Conservation (phyloP, 805 yeast genomes). For the Sugiyamaella smithiae region DNA sequence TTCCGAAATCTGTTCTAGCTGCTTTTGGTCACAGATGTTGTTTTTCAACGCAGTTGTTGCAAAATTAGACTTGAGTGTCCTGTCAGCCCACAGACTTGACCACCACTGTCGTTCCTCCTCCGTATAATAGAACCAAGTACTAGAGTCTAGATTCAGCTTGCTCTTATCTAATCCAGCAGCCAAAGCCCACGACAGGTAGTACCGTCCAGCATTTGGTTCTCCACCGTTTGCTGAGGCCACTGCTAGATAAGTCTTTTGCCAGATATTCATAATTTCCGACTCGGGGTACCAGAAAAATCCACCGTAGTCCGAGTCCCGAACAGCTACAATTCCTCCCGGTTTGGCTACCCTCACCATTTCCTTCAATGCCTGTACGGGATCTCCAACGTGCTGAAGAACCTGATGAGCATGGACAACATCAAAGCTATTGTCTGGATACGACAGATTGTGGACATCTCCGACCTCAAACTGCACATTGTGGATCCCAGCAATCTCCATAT, state of each 20-base stretch:
- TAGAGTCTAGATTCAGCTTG: slow-evolving; percentile 11
- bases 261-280: slow-evolving; percentile 11
- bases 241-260: slow-evolving; percentile 17
- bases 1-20: slow-evolving; percentile 17
- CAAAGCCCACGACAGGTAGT: slow-evolving; percentile 17
- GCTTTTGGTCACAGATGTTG: slow-evolving; percentile 16
- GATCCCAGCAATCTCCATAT: slow-evolving; percentile 16
- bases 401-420: slow-evolving; percentile 43
- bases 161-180: slow-evolving; percentile 21
- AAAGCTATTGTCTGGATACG: slow-evolving; percentile 38
- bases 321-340: slow-evolving; percentile 36
- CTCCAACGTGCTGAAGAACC: slow-evolving; percentile 38
- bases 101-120: slow-evolving; percentile 23
- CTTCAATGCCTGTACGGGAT: slow-evolving; percentile 35
- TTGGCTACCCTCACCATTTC: slow-evolving; percentile 41
- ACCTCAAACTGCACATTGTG: slow-evolving; percentile 28
- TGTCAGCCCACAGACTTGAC: slow-evolving; percentile 26
- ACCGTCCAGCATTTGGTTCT: slow-evolving; percentile 25
- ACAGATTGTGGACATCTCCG: slow-evolving; percentile 36
- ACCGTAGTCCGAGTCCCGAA: slow-evolving; percentile 35
- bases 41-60: slow-evolving; percentile 15
- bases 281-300: slow-evolving; percentile 24
- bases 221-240: slow-evolving; percentile 24
- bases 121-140: slow-evolving; percentile 24
- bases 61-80: slow-evolving; percentile 22